Conservation (phyloP, 306 rosid genomes). For the Ochetophila trinervis region DNA sequence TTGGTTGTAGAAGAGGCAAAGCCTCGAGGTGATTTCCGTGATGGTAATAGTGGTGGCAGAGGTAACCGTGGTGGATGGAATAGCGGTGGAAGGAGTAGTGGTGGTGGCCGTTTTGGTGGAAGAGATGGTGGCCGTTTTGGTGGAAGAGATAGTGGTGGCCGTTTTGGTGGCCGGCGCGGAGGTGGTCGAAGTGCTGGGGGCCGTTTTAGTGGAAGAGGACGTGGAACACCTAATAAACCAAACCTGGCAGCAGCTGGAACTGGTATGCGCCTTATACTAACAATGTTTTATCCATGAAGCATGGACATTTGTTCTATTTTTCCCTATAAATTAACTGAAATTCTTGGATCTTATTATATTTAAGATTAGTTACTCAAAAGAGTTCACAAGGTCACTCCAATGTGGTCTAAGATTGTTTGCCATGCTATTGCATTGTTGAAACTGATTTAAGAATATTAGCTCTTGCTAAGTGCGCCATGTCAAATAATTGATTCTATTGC, state of each 20-base stretch:
- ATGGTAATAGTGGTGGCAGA: conserved; percentile 15
- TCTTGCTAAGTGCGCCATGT: too few relatives aligned
- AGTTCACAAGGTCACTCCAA: too few relatives aligned
- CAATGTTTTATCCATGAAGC: too few relatives aligned
- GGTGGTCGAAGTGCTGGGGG: too few relatives aligned
- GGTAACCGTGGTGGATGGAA: conserved; percentile 33
- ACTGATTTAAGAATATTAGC: too few relatives aligned
- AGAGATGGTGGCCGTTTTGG: conserved; percentile 22
- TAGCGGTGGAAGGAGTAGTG: conserved; percentile 30
- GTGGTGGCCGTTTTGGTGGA: conserved; percentile 43
- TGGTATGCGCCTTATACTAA: neutral
- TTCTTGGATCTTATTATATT: too few relatives aligned
- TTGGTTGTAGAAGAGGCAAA: conserved; percentile 74
- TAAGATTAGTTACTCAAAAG: too few relatives aligned
- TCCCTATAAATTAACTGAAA: too few relatives aligned
- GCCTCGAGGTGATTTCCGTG: conserved; percentile 48
- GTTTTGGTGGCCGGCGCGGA: conserved; percentile 37
- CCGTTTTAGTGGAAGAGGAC: conserved; percentile 39
- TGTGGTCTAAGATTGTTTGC: too few relatives aligned
- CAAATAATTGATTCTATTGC: too few relatives aligned
- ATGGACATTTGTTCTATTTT: too few relatives aligned
- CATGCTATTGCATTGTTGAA: too few relatives aligned
- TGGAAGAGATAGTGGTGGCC: conserved; percentile 34
- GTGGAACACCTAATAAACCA: conserved; percentile 35
- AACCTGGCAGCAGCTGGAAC: conserved; percentile 43